Evolutionary conservation across 495 filamentous ascomycete genomes (phyloP).

Genomic region (Extremus antarcticus): DNA sequence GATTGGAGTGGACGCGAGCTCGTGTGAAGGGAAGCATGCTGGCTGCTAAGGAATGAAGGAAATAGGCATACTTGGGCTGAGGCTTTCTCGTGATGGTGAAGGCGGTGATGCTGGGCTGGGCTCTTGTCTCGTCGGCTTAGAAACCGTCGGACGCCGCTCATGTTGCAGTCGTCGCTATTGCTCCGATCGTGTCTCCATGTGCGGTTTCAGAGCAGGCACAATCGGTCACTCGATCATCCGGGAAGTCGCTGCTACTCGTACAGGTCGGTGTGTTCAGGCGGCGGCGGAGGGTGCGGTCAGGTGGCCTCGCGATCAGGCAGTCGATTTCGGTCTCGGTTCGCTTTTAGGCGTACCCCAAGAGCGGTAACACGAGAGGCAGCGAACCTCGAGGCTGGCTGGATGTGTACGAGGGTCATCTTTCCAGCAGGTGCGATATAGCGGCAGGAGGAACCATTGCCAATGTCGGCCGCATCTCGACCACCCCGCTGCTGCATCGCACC

Average conservation of each 20-base stretch:
- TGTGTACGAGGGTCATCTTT: too few species aligned
- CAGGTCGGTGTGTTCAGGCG: too few species aligned
- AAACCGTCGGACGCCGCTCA: slow-evolving; percentile 56
- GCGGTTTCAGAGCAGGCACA: background rate
- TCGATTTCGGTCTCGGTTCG: too few species aligned
- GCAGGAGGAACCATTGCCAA: background rate
- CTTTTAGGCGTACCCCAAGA: too few species aligned
- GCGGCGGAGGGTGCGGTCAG: too few species aligned
- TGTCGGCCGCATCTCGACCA: background rate
- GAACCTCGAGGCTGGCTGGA: too few species aligned
- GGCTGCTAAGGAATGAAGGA: background rate
- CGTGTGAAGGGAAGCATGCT: slow-evolving; percentile 12
- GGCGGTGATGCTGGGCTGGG: slow-evolving; percentile 21
- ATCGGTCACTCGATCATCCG: background rate
- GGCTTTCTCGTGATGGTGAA: background rate
- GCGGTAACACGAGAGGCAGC: too few species aligned
- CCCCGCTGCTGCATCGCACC: background rate
- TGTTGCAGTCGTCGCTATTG: slow-evolving; percentile 16
- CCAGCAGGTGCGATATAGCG: background rate
- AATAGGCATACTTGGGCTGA: slow-evolving; percentile 13
- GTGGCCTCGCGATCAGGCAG: too few species aligned
- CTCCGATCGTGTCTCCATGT: background rate
- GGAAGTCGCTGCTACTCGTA: background rate
- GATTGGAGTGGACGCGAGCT: slow-evolving; percentile 3
- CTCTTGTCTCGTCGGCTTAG: slow-evolving; percentile 66